A percentile compares a stretch with the other conserved stretches of the same genome.
Conservation (phyloP, 2,329 filamentous ascomycete genomes). For the Fusarium pilosicola region DNA sequence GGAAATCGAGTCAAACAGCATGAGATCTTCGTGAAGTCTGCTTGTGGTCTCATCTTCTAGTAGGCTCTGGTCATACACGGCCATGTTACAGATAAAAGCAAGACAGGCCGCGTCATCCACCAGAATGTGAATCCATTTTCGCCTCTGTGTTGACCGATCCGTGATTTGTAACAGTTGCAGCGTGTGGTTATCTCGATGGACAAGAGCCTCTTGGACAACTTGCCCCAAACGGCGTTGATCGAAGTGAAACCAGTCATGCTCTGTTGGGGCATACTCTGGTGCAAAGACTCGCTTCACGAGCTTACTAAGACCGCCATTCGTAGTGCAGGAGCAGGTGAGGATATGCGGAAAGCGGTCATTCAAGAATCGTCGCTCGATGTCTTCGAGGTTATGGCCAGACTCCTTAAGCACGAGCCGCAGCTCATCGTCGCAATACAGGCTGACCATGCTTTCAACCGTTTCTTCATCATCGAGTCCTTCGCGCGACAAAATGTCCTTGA, state of each 20-base stretch:
- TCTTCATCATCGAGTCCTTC: neutral
- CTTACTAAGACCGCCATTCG: neutral
- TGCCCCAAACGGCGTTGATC: neutral
- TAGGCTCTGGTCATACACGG: neutral
- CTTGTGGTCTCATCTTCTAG: neutral
- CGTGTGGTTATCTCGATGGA: neutral
- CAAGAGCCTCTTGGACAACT: neutral
- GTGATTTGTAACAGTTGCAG: neutral
- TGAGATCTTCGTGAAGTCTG: neutral
- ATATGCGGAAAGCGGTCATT: neutral
- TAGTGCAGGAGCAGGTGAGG: neutral
- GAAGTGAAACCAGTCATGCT: neutral
- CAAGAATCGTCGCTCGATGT: neutral
- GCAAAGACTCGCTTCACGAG: neutral
- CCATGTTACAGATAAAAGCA: neutral
- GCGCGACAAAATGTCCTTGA: neutral
- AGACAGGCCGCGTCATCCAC: neutral
- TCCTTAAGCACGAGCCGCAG: neutral
- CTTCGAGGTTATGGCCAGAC: neutral
- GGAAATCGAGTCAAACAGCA: neutral
- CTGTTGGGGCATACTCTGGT: neutral
- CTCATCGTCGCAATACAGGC: neutral
- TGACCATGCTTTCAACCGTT: neutral
- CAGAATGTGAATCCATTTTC: neutral
- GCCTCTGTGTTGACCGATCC: neutral